Evolutionary conservation across 2,329 filamentous ascomycete genomes (phyloP), one percentile per base, ranked within the genome.

Genomic region (Penicillium capsulatum): DNA sequence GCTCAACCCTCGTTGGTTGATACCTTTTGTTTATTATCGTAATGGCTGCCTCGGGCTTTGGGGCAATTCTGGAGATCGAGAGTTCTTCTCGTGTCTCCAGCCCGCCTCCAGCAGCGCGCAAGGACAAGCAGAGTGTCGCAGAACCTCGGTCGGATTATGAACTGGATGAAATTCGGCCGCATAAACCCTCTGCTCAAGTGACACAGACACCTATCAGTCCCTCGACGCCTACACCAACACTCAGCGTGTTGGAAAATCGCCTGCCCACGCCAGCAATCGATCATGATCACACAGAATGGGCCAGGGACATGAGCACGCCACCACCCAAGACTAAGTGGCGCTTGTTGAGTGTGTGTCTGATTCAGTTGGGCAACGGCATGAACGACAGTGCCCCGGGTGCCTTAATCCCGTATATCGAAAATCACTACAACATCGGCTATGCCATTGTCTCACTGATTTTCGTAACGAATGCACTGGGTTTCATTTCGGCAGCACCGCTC

Each of bases 381-480:
- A 86, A 79, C 51, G 88, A 94, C 62, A 78, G 80, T 29, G 81
- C 84, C 0, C 79, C 86, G 1, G 87, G 87, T 57, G 85, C 86
- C 8, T 58, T 92, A 41, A 85, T 94, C 51, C 86, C 87, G 0
- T 88, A 88, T 57, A 84, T 94, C 63, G 84, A 91, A 60, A 72
- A 68, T 61, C 78, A 84, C 54, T 94, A 91, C 57, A 51, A 73
- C 42, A 86, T 92, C 40, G 83, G 82, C 29, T 91, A 92, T 60
- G 83, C 81, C 2, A 66, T 87, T 7, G 84, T 92, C 2, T 91
- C 87, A 2, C 70, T 91, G 26, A 86, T 94, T 55, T 94, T 92
- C 68, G 76, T 92, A 19, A 78, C 82, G 31, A 86, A 86, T 52
- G 86, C 87, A 0, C 49, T 83, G 3, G 87, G 87, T 11, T 94